These are phyloP conservation scores for Exophiala bonariae DNA, from an alignment of 2,329 filamentous ascomycete genomes.

Conservation along the genomic window DNA sequence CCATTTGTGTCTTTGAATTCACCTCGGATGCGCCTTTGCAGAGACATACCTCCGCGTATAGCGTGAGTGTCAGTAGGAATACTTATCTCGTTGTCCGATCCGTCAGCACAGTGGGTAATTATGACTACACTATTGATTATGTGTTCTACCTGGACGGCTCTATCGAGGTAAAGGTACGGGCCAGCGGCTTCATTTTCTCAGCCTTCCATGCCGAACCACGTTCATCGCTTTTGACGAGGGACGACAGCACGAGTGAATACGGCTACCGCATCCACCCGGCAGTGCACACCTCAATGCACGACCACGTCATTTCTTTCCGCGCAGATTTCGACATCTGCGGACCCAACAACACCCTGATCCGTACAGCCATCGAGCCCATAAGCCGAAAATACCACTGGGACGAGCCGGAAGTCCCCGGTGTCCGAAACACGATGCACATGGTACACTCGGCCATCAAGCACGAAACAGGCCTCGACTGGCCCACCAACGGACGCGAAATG, in stretches of 20 bases:
- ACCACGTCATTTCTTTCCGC: slow-evolving; percentile 40
- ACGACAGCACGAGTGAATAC: slow-evolving; percentile 34
- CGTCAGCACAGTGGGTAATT: slow-evolving; percentile 56
- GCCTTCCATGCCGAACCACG: slow-evolving; percentile 24
- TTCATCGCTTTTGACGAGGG: slow-evolving; percentile 1
- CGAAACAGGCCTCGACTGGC: slow-evolving; percentile 36
- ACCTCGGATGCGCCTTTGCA: slow-evolving; percentile 33
- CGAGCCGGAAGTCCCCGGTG: slow-evolving; percentile 10
- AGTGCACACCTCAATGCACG: slow-evolving; percentile 37
- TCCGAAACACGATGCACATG: slow-evolving; percentile 21
- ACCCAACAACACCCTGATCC: slow-evolving; percentile 31
- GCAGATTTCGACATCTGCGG: slow-evolving; percentile 38
- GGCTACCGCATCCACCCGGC: slow-evolving; percentile 37
- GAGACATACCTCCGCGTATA: slow-evolving; percentile 31
- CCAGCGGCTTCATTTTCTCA: slow-evolving; percentile 34
- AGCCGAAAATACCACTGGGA: slow-evolving; percentile 14
- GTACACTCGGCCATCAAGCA: slow-evolving; percentile 10
- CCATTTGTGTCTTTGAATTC: slow-evolving; percentile 33
- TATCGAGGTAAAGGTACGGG: slow-evolving; percentile 52
- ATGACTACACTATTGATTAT: slow-evolving; percentile 55
- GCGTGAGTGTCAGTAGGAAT: slow-evolving; percentile 35
- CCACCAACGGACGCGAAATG: slow-evolving; percentile 38
- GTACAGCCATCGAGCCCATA: slow-evolving; percentile 15
- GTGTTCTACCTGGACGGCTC: slow-evolving; percentile 54
- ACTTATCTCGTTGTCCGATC: slow-evolving; percentile 45